Base-by-base conservation (phyloP, 345 rosid genomes). In the Populus tremula region DNA sequence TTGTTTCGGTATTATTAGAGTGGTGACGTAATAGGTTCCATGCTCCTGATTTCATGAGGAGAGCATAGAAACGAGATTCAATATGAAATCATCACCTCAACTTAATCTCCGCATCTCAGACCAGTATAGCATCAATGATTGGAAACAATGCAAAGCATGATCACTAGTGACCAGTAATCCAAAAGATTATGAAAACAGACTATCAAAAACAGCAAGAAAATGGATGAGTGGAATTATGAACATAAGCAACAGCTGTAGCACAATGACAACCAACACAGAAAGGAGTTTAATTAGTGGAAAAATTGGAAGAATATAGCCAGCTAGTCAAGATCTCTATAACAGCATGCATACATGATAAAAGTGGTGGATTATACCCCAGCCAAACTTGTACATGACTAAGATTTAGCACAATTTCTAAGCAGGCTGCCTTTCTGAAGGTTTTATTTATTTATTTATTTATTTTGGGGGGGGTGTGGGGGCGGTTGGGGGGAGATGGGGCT, bases 1-100 rank as follows among this genome's bases (percentile, higher is more conserved):
- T 82, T 94, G 98, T 87, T 92, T 91, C 49, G 98, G 98, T 84
- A 94, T 89, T 65, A 94, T 94, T 82, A 94, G 85, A 77, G 98
- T 92, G 17, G 98, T 94, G 1, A 89, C 98, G 70, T 90, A 94
- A 59, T 90, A 91, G 25, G 89, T 79, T 33, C 86, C 91, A 20
- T 71, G 86, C 81, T 92, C 97, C 98, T 94, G 88, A 54, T 73
- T 74, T 18, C 68, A 78, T 68, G 27, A 73, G 23, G 71, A 18
- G 41, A 70, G 8, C 35, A 61, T 6, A 14, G 12, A 5, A 8
- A 27, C 66, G 33, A 77, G 75, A 5, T 61, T 45, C 54, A 43
- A 69, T 59, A 74, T 75, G 76, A 69, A 71, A 36, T 25, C 8
- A 6, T 43, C 13, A 33, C 72, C 23, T 23, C 65, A 20, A 78